These are phyloP conservation scores for Penicillium sumatraense DNA, from an alignment of 2,329 filamentous ascomycete species.

Conservation along the genomic window DNA sequence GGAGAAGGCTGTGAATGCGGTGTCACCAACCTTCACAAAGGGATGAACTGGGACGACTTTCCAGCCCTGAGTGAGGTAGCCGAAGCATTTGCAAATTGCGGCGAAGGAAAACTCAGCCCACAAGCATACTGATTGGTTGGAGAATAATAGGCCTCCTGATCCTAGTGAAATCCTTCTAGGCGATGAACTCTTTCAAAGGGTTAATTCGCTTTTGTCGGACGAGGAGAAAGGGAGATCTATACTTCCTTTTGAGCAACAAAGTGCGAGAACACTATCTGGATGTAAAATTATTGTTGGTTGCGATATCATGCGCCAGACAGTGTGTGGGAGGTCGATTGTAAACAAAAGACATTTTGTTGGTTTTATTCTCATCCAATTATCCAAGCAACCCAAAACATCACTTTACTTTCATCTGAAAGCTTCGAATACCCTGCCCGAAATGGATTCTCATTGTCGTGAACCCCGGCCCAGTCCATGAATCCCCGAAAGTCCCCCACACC, in stretches of 20 bases:
- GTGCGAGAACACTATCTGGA: background rate
- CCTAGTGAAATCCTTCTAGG: background rate
- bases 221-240: background rate
- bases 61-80: background rate
- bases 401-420: too few relatives aligned
- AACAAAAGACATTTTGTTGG: too few relatives aligned
- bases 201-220: background rate
- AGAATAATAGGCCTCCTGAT: background rate
- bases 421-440: too few relatives aligned
- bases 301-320: too few relatives aligned
- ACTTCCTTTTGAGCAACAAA: slow-evolving; percentile 1
- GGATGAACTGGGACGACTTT: background rate
- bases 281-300: background rate
- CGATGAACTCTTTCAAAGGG: background rate
- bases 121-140: background rate
- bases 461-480: too few relatives aligned
- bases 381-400: too few relatives aligned
- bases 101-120: background rate
- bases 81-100: background rate
- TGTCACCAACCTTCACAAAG: background rate
- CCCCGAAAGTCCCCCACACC: too few relatives aligned
- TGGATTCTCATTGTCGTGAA: too few relatives aligned
- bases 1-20: background rate
- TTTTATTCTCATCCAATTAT: too few relatives aligned
- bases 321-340: too few relatives aligned